These are phyloP conservation scores for Epichloe sylvatica DNA, from an alignment of 2,329 filamentous ascomycete genomes.

Conservation along the genomic window DNA sequence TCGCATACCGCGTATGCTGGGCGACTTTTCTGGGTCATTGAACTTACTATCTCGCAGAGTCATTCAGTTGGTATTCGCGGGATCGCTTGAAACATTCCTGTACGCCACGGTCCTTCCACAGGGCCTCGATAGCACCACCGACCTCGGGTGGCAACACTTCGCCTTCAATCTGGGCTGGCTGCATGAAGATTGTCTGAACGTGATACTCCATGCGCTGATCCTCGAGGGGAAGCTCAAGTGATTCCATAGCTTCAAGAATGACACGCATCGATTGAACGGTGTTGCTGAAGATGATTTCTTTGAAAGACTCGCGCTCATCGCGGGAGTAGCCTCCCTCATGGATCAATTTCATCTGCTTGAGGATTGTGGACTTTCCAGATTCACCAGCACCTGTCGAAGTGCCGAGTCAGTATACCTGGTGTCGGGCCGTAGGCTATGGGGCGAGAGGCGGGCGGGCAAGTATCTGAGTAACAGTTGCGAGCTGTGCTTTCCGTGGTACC, in stretches of 20 bases:
- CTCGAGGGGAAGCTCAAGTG: conserved; percentile 65
- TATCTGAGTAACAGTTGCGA: not conserved
- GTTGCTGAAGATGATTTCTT: conserved; percentile 59
- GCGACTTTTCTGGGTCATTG: not conserved
- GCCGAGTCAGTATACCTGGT: not conserved
- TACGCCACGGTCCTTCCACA: conserved; percentile 88
- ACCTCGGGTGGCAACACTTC: conserved; percentile 91
- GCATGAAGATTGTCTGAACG: conserved; percentile 97
- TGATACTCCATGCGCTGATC: conserved; percentile 92
- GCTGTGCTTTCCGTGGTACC: not conserved
- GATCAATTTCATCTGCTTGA: conserved; percentile 72
- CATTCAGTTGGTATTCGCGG: conserved; percentile 90
- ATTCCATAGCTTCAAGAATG: conserved; percentile 56
- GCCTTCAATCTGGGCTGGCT: conserved; percentile 90
- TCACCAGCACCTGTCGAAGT: conserved; percentile 70
- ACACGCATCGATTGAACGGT: conserved; percentile 57
- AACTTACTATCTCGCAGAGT: conserved; percentile 79
- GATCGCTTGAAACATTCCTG: conserved; percentile 93
- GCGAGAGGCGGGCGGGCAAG: not conserved
- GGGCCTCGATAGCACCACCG: conserved; percentile 76
- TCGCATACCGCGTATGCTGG: not conserved
- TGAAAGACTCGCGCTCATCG: conserved; percentile 61
- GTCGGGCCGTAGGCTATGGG: not conserved
- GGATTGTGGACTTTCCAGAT: conserved; percentile 40
- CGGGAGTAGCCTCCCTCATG: conserved; percentile 97